Evolutionary conservation across 2,329 filamentous ascomycete species (phyloP).

Genomic region (Hypoxylon sp.): DNA sequence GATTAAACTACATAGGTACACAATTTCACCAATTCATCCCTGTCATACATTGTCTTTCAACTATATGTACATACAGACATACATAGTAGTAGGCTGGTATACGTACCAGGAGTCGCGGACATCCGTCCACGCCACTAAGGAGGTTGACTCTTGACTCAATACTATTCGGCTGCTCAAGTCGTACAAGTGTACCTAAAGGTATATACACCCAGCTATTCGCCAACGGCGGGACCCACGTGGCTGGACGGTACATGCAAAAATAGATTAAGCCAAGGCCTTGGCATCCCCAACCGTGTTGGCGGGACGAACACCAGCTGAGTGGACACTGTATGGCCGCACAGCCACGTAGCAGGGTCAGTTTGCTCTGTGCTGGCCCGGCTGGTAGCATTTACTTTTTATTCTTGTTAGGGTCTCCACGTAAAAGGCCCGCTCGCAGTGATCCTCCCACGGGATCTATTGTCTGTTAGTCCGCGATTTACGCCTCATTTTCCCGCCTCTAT

Average conservation of each 20-base stretch:
- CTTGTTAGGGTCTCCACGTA: constrained; percentile 16
- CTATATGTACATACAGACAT: too few species aligned
- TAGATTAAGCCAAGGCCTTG: constrained; percentile 39
- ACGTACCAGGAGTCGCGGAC: neutral
- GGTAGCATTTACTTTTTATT: constrained; percentile 11
- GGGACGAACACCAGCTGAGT: constrained; percentile 16
- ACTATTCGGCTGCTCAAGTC: neutral
- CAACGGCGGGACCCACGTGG: constrained; percentile 22
- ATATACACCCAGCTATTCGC: constrained; percentile 1
- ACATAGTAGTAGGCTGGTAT: neutral
- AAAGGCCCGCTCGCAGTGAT: constrained; percentile 7
- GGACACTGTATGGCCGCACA: constrained; percentile 23
- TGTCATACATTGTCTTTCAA: constrained; percentile 1
- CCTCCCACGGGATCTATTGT: constrained; percentile 11
- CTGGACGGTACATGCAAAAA: constrained; percentile 27
- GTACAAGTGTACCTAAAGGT: neutral
- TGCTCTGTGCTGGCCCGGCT: constrained; percentile 17
- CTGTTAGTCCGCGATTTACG: constrained; percentile 14
- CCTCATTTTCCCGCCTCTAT: constrained; percentile 12
- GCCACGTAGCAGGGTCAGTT: constrained; percentile 27
- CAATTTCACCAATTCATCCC: neutral
- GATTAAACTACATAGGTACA: neutral
- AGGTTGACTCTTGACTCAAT: constrained; percentile 2
- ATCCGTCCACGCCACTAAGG: neutral
- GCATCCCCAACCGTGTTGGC: constrained; percentile 37